Percentiles rank a stretch among this genome's conserved stretches.
These are phyloP conservation scores for Coemansia sp. DNA, from an alignment of 192 early-diverging fungal species.

Conservation along the genomic window DNA sequence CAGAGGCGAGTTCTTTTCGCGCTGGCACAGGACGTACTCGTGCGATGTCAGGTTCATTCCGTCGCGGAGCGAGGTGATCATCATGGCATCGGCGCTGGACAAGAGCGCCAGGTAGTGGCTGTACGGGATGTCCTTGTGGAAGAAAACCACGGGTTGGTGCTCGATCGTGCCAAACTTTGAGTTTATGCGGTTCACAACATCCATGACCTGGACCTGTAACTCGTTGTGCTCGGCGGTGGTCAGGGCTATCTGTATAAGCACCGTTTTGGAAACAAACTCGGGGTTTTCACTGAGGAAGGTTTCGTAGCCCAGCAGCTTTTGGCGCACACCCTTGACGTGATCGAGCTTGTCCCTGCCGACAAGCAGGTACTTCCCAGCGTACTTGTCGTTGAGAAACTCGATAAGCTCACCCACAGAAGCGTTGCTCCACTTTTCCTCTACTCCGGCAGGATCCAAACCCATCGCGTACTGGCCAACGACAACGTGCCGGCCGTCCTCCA, in stretches of 20 bases:
- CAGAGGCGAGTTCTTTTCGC: conserved; percentile 76
- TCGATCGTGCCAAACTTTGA: conserved; percentile 87
- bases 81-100: conserved; percentile 81
- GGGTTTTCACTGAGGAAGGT: conserved; percentile 84
- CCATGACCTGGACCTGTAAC: conserved; percentile 79
- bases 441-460: conserved; percentile 80
- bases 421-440: conserved; percentile 73
- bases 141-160: conserved; percentile 86
- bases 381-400: conserved; percentile 77
- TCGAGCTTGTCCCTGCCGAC: conserved; percentile 96
- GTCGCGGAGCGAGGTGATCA: conserved; percentile 91
- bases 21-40: conserved; percentile 91
- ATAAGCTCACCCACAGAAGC: conserved; percentile 77
- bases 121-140: conserved; percentile 90
- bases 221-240: conserved; percentile 93
- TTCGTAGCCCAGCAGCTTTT: conserved; percentile 93
- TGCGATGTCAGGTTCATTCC: conserved; percentile 98
- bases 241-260: conserved; percentile 92
- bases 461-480: conserved; percentile 94
- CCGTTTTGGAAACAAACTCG: conserved; percentile 89
- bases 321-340: conserved; percentile 92
- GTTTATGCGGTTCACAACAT: conserved; percentile 92
- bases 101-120: conserved; percentile 90
- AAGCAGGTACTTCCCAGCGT: conserved; percentile 90
- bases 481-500: conserved; percentile 72